Evolutionary conservation across 2,329 filamentous ascomycete genomes (phyloP).

Genomic region (Fusarium sp.): DNA sequence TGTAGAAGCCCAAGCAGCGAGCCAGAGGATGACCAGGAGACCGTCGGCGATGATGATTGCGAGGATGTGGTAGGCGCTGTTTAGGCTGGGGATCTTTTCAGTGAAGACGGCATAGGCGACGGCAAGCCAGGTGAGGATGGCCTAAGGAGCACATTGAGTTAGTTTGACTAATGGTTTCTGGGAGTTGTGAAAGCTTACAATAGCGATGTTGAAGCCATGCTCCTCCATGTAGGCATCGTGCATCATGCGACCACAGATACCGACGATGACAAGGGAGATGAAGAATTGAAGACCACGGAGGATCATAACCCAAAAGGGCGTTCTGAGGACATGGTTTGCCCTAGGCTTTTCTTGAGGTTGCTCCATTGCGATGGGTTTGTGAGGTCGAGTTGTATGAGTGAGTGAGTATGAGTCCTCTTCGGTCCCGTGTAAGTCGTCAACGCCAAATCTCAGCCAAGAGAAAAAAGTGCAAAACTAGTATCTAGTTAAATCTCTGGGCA

Average conservation of each 20-base stretch:
- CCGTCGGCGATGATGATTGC: constrained; percentile 62
- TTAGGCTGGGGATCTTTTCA: constrained; percentile 57
- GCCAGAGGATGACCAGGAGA: constrained; percentile 64
- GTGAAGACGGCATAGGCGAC: constrained; percentile 60
- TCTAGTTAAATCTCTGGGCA: not conserved
- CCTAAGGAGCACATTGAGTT: constrained; percentile 48
- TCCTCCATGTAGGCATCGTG: constrained; percentile 44
- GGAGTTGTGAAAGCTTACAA: constrained; percentile 29
- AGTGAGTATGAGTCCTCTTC: not conserved
- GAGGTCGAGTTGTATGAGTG: constrained; percentile 6
- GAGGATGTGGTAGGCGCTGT: constrained; percentile 59
- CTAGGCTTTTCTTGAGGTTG: constrained; percentile 29
- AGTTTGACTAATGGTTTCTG: not conserved
- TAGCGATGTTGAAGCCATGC: constrained; percentile 35
- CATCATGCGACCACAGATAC: constrained; percentile 59
- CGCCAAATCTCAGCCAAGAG: not conserved
- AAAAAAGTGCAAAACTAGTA: not conserved
- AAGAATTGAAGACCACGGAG: constrained; percentile 60
- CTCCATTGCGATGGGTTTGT: constrained; percentile 34
- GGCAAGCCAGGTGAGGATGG: constrained; percentile 63
- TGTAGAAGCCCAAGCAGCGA: constrained; percentile 59
- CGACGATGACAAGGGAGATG: constrained; percentile 61
- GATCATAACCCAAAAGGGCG: constrained; percentile 62
- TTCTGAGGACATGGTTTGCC: constrained; percentile 54
- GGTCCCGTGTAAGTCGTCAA: not conserved